Percentiles rank a stretch among this genome's conserved stretches.
Conservation (phyloP, 148 eudicot species). For the Limonium bicolor region DNA sequence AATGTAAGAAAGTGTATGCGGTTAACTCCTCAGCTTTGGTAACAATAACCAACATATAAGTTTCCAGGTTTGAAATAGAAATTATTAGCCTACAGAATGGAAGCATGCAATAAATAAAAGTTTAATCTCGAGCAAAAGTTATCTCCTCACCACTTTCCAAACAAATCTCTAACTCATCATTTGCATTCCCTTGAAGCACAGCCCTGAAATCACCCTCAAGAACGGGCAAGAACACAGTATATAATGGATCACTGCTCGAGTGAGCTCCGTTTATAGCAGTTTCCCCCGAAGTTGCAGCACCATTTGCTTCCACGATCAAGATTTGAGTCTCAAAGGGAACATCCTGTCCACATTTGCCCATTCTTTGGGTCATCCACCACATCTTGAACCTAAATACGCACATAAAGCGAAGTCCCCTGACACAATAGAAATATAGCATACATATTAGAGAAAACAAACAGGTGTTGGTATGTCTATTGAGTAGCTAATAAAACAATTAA, state of each 20-base stretch:
- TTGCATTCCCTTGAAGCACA: slow-evolving; percentile 67
- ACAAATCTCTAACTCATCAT: slow-evolving; percentile 65
- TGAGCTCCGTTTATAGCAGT: too few species aligned
- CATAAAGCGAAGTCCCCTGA: slow-evolving; percentile 74
- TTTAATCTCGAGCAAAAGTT: background rate
- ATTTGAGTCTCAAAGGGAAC: slow-evolving; percentile 79
- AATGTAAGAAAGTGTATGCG: too few species aligned
- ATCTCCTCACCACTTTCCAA: slow-evolving; percentile 62
- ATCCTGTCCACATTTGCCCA: slow-evolving; percentile 57
- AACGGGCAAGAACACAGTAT: slow-evolving; percentile 65
- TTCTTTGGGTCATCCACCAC: slow-evolving; percentile 96
- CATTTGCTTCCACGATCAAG: slow-evolving; percentile 59
- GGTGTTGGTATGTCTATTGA: too few species aligned
- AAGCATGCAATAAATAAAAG: too few species aligned
- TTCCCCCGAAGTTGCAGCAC: too few species aligned
- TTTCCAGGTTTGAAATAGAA: too few species aligned
- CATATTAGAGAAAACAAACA: too few species aligned
- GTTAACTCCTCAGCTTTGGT: too few species aligned
- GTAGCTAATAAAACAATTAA: too few species aligned
- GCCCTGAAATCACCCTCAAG: slow-evolving; percentile 87
- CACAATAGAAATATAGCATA: too few species aligned
- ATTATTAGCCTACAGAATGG: too few species aligned
- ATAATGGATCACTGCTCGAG: slow-evolving; percentile 21
- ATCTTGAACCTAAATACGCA: slow-evolving; percentile 74
- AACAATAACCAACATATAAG: too few species aligned